Base-by-base conservation (phyloP, 106 monocot species). In the Dioscorea dumetorum region DNA sequence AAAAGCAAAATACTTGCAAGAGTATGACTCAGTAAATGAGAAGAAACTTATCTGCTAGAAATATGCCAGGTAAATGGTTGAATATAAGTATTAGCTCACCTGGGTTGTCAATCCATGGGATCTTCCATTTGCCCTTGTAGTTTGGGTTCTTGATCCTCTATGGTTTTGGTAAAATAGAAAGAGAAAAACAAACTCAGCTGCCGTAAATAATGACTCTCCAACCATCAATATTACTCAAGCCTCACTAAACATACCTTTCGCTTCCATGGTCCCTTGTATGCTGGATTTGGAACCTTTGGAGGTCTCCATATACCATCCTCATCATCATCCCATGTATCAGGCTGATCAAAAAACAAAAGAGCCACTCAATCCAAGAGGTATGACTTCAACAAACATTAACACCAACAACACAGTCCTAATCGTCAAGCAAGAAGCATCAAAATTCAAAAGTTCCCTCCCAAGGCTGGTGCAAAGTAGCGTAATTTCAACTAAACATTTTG, bases 91-190 rank as follows among this genome's bases (percentile, higher is more conserved):
- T 67, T 70, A 31, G 52, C 71, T 75, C 58, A 97, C 92, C 97
- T 68, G 97, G 97, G 78, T 97, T 97, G 74, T 97, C 97, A 66
- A 97, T 87, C 92, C 92, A 97, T 58, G 88, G 92, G 63, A 68
- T 87, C 77, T 78, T 91, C 97, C 97, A 97, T 80, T 90, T 97
- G 63, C 97, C 97, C 72, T 92, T 91, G 41, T 92, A 97, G 77
- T 89, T 90, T 57, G 97, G 97, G 67, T 97, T 97, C 78, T 97
- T 97, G 57, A 97, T 92, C 77, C 64, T 97, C 97, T 97, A 87
- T 11, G 83, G 24, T 62, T 80, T 33, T 52, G 70, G 19, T 13
- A 33, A 6, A 67, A 24, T 66, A 35, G n/a, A 7, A 12, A 19
- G 24, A 64, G 28, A 35, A 48, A 35, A 52, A 66, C 22, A 50